Base-by-base conservation (phyloP, 1,284 basidiomycete species). In the Trametes pubescens region DNA sequence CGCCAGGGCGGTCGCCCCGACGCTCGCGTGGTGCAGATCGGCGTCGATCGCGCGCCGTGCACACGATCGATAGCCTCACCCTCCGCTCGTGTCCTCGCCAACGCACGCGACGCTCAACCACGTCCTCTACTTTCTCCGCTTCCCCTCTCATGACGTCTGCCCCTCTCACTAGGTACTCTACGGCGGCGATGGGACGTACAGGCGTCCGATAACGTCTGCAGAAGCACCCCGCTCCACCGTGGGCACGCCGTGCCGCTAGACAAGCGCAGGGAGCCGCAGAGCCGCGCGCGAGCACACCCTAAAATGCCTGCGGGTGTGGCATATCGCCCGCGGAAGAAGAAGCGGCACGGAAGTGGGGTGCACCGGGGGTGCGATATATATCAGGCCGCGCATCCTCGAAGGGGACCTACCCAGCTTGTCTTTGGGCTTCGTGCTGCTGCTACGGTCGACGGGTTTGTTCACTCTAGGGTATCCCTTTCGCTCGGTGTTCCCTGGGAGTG, bases 141-240 rank as follows among this genome's bases (percentile, higher is more conserved):
- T 26, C 52, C 24, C 10, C 40, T 9, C n/a, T 22, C 37, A 9
- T 21, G 35, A 46, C 47, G 49, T 22, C 21, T 4, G 11, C 9
- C 22, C 26, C 13, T 26, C 13, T 24, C 21, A 40, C 40, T 10
- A n/a, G n/a, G 18, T 22, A 40, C 37, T 57, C 29, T 56, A 51
- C 49, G 38, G 43, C 38, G 34, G 35, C 57, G 51, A 57, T 62
- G 49, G 38, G 51, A 48, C 46, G 35, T 26, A 51, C 59, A 51
- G 47, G 59, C 65, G 65, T 67, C 60, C 65, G 65, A 67, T 67
- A 67, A 59, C 58, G 35, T 38, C 46, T 38, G 24, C 34, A 64
- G 65, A 67, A 67, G 65, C 57, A 56, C 65, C 65, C 65, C 51
- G 53, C 62, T 57, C 65, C 65, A 67, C 65, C 53, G 29, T 43